Conservation (phyloP, 2,329 filamentous ascomycete genomes). For the Arachnopeziza araneosa region DNA sequence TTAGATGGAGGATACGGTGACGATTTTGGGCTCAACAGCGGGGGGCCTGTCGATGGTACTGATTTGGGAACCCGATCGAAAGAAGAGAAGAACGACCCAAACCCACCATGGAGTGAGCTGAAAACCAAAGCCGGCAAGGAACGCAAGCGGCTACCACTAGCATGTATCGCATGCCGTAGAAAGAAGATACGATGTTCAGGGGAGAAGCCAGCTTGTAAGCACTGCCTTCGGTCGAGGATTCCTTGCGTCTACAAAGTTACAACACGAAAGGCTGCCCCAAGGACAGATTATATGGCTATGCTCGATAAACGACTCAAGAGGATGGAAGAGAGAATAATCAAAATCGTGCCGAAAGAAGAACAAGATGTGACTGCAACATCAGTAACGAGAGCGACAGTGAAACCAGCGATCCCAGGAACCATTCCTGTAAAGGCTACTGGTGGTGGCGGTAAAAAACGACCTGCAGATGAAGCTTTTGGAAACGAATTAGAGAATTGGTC, state of each 20-base stretch:
- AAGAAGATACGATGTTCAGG: slow-evolving; percentile 99
- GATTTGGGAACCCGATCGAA: slow-evolving; percentile 48
- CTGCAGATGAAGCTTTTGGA: slow-evolving; percentile 81
- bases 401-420: slow-evolving; percentile 63
- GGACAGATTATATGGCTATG: slow-evolving; percentile 99
- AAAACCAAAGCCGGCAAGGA: slow-evolving; percentile 95
- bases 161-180: slow-evolving; percentile 89
- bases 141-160: slow-evolving; percentile 83
- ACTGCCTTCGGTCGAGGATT: slow-evolving; percentile 85
- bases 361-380: slow-evolving; percentile 56
- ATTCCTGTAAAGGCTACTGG: slow-evolving; percentile 45
- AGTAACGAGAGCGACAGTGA: slow-evolving; percentile 77
- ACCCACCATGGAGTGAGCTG: slow-evolving; percentile 71
- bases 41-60: slow-evolving; percentile 44
- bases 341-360: slow-evolving; percentile 85
- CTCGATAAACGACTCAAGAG: slow-evolving; percentile 90
- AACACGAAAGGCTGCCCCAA: slow-evolving; percentile 83
- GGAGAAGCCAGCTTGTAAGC: slow-evolving; percentile 95
- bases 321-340: slow-evolving; percentile 98
- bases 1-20: slow-evolving; percentile 34
- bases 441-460: slow-evolving; percentile 74
- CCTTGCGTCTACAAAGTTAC: slow-evolving; percentile 98
- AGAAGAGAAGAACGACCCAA: slow-evolving; percentile 52
- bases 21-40: slow-evolving; percentile 48
- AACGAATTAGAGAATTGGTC: slow-evolving; percentile 79